These are phyloP conservation scores for Papiliotrema flavescens DNA, from an alignment of 1,284 basidiomycete species.

Conservation along the genomic window DNA sequence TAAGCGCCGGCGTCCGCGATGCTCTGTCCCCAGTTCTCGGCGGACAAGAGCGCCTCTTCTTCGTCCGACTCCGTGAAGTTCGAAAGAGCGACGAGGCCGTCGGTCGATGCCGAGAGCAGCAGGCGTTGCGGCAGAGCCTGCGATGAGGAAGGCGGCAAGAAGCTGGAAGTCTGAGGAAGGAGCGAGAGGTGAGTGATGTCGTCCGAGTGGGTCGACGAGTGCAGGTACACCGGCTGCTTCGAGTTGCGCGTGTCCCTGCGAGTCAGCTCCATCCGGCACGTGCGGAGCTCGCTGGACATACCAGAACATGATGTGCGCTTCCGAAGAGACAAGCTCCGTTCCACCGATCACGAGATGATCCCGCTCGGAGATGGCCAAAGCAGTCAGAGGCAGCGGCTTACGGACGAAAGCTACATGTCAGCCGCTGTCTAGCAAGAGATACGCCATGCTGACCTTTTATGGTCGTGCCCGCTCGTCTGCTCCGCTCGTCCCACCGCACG, in stretches of 20 bases:
- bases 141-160: conserved; percentile 16
- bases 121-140: conserved; percentile 31
- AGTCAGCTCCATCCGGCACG: background rate
- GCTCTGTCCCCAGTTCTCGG: conserved; percentile 47
- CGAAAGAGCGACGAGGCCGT: conserved; percentile 50
- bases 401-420: conserved; percentile 35
- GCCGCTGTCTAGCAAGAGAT: background rate
- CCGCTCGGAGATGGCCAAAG: conserved; percentile 36
- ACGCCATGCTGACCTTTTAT: conserved; percentile 36
- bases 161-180: conserved; percentile 42
- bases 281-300: conserved; percentile 11
- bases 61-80: conserved; percentile 51
- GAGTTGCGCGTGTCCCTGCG: conserved; percentile 47
- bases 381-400: conserved; percentile 43
- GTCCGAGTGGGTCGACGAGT: conserved; percentile 53
- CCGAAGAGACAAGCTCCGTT: conserved; percentile 50
- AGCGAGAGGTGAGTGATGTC: conserved; percentile 52
- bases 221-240: conserved; percentile 44
- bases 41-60: conserved; percentile 50
- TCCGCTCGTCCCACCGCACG: conserved; percentile 47
- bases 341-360: conserved; percentile 51
- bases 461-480: conserved; percentile 24
- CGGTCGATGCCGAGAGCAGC: conserved; percentile 51
- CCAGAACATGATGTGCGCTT: conserved; percentile 52
- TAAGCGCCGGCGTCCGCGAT: conserved; percentile 40